Percentiles rank a stretch among this genome's conserved stretches.
These are phyloP conservation scores for Sordaria brevicollis DNA, from an alignment of 495 filamentous ascomycete genomes.

Conservation along the genomic window DNA sequence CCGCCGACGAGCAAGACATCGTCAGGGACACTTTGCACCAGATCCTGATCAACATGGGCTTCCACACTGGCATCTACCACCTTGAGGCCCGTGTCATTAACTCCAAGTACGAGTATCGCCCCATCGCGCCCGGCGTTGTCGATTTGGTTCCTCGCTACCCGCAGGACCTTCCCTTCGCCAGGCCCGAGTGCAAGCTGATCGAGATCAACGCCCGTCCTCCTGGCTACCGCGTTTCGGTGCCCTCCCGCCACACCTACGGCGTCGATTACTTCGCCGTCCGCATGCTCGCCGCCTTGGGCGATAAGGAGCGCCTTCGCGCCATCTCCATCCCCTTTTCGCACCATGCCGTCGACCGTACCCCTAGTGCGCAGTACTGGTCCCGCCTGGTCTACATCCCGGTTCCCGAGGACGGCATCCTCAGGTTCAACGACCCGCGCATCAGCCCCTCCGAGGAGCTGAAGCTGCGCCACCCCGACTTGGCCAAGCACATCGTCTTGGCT, in stretches of 20 bases:
- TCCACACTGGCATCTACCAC: constrained; percentile 23
- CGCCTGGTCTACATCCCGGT: constrained; percentile 21
- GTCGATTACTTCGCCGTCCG: constrained; percentile 29
- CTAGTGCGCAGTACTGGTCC: constrained; percentile 18
- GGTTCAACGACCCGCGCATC: not conserved
- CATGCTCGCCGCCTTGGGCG: constrained; percentile 23
- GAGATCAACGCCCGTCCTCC: constrained; percentile 33
- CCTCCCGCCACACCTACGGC: constrained; percentile 25
- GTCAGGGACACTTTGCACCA: constrained; percentile 17
- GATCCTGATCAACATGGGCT: constrained; percentile 23
- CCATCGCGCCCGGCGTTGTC: constrained; percentile 6
- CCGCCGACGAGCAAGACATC: constrained; percentile 20
- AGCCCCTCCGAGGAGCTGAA: constrained; percentile 18
- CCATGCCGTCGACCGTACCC: not conserved
- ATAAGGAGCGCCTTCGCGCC: constrained; percentile 14
- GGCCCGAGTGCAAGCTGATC: constrained; percentile 20
- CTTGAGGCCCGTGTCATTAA: constrained; percentile 23
- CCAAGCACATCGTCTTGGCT: constrained; percentile 9
- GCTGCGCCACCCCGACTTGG: constrained; percentile 13
- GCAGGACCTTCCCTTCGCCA: not conserved
- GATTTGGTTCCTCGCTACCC: constrained; percentile 5
- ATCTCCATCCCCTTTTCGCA: constrained; percentile 15
- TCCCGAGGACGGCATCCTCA: constrained; percentile 9
- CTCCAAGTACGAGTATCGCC: constrained; percentile 19
- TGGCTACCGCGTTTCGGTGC: constrained; percentile 18